A percentile compares a stretch with the other conserved stretches of the same genome.
Evolutionary conservation across 371 early-diverging fungal genomes (phyloP).

Genomic region (Saksenaea oblongispora): DNA sequence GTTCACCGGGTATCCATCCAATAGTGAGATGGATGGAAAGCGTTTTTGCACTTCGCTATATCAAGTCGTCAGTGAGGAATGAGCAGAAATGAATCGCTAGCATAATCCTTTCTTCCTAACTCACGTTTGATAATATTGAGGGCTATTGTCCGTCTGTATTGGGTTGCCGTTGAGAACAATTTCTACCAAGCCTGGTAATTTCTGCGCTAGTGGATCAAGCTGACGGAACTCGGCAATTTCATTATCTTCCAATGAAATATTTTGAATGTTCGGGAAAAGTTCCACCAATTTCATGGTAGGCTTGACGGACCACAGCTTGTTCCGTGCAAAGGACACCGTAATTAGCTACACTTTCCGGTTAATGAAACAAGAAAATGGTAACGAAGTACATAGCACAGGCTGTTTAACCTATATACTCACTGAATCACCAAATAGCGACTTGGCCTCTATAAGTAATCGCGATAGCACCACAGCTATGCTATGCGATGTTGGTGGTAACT

Average conservation of each 20-base stretch:
- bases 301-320: slow-evolving; percentile 43
- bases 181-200: slow-evolving; percentile 47
- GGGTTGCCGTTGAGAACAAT: slow-evolving; percentile 59
- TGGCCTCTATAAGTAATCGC: slow-evolving; percentile 52
- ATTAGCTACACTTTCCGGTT: slow-evolving; percentile 34
- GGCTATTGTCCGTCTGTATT: slow-evolving; percentile 31
- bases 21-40: slow-evolving; percentile 47
- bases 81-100: too few species aligned
- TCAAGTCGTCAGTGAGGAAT: neutral
- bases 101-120: neutral
- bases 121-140: slow-evolving; percentile 20
- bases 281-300: slow-evolving; percentile 45
- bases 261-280: slow-evolving; percentile 52
- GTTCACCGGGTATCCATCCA: slow-evolving; percentile 23
- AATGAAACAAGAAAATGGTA: neutral
- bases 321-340: slow-evolving; percentile 58
- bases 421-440: slow-evolving; percentile 49
- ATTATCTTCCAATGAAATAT: slow-evolving; percentile 62
- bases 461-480: slow-evolving; percentile 37
- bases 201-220: slow-evolving; percentile 43
- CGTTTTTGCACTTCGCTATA: slow-evolving; percentile 21
- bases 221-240: slow-evolving; percentile 46
- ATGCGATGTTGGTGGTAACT: slow-evolving; percentile 38
- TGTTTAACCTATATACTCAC: slow-evolving; percentile 13
- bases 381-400: neutral